Conservation (phyloP, 768 basidiomycete species). For the Collybia sp. region DNA sequence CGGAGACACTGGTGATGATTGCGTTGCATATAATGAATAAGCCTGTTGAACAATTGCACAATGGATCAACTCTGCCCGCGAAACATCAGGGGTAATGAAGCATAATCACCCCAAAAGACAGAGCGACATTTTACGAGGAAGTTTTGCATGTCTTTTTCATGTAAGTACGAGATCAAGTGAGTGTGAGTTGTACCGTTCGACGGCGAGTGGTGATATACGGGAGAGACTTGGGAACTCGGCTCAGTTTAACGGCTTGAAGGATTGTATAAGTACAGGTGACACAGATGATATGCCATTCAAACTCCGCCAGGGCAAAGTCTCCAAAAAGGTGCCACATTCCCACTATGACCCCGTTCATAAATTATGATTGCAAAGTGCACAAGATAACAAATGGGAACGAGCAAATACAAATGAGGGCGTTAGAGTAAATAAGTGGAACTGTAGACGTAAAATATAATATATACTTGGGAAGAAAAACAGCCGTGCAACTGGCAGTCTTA, state of each 20-base stretch:
- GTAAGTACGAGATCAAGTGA: conserved; percentile 13
- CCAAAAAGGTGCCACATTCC: background rate
- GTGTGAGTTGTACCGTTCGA: conserved; percentile 26
- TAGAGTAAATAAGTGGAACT: no score
- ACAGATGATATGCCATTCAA: conserved; percentile 5
- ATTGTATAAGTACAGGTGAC: background rate
- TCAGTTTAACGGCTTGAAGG: background rate
- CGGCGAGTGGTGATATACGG: conserved; percentile 10
- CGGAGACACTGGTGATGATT: conserved; percentile 57
- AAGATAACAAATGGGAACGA: conserved; percentile 1
- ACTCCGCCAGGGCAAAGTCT: conserved; percentile 13
- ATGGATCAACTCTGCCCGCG: background rate
- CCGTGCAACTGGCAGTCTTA: no score
- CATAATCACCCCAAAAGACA: conserved; percentile 50
- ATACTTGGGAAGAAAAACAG: no score
- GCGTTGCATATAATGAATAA: conserved; percentile 63
- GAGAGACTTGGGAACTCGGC: conserved; percentile 4
- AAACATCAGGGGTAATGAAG: background rate
- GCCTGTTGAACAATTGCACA: conserved; percentile 28
- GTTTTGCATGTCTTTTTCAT: conserved; percentile 38
- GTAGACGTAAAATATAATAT: no score
- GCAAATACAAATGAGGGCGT: no score
- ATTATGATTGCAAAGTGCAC: background rate
- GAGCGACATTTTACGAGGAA: conserved; percentile 50
- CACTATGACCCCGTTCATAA: background rate